Evolutionary conservation across 768 basidiomycete genomes (phyloP).

Genomic region (Leccinellum albellum): DNA sequence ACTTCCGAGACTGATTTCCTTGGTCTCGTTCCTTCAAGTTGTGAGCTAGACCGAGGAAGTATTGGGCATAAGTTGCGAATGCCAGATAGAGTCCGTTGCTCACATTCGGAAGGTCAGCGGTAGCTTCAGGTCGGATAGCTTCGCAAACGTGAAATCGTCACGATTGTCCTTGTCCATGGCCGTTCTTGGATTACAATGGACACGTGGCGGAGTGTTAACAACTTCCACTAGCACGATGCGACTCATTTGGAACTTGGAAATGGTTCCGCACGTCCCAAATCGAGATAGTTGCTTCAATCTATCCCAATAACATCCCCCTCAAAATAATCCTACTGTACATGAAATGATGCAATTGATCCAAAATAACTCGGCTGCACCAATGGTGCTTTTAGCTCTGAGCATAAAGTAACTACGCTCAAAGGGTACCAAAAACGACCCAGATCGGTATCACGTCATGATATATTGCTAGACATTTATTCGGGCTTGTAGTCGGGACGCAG

Average conservation of each 20-base stretch:
- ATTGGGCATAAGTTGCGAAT: neutral
- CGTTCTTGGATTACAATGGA: neutral
- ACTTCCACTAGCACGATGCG: too few relatives aligned
- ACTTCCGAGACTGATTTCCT: slow-evolving; percentile 73
- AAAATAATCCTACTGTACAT: slow-evolving; percentile 23
- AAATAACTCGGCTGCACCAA: slow-evolving; percentile 20
- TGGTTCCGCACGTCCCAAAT: neutral
- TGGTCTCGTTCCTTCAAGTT: slow-evolving; percentile 79
- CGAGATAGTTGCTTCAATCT: neutral
- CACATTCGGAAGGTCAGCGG: slow-evolving; percentile 87
- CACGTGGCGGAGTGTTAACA: neutral
- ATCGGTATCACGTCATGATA: slow-evolving; percentile 7
- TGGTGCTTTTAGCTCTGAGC: slow-evolving; percentile 24
- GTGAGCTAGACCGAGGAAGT: slow-evolving; percentile 50
- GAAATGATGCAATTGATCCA: slow-evolving; percentile 2
- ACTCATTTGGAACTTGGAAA: slow-evolving; percentile 2
- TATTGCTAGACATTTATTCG: slow-evolving; percentile 33
- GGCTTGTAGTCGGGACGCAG: slow-evolving; percentile 83
- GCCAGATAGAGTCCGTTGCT: slow-evolving; percentile 12
- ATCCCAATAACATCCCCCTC: too few relatives aligned
- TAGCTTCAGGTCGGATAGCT: slow-evolving; percentile 82
- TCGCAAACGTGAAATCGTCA: slow-evolving; percentile 91
- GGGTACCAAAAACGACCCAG: slow-evolving; percentile 1
- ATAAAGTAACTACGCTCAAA: slow-evolving; percentile 11
- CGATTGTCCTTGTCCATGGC: slow-evolving; percentile 60